Base-by-base conservation (phyloP, 2,329 filamentous ascomycete species). In the Hymenoscyphus fructigenus region DNA sequence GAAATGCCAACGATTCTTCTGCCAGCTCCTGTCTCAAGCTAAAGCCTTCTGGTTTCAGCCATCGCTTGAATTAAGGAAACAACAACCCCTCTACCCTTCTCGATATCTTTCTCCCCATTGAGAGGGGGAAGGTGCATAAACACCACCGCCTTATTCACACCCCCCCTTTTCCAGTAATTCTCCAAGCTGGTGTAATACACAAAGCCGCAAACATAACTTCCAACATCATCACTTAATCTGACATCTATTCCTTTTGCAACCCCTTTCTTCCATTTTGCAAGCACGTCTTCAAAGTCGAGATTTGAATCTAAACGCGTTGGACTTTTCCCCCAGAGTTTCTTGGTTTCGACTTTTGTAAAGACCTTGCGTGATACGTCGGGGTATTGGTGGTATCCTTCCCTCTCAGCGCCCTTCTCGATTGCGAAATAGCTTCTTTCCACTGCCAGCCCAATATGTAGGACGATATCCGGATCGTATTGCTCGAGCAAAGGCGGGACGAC, bases 391-490 rank as follows among this genome's bases (percentile, higher is more conserved):
- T 95, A 96, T 4, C 88, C 88, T 69, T 91, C 87, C 55, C 89
- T 84, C 70, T 90, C 88, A 0, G 85, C 91, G 47, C 84, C 81
- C 7, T 84, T 82, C 78, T 95, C 92, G 5, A 36, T 36, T 12
- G 34, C 34, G 34, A 36, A 36, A 36, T 14, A 36, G 34, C 9
- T 14, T 4, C 34, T 36, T 14, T 36, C 34, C 23, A 74, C 80
- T 0, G 91, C 90, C 82, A 95, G 91, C 68, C 92, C 92, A 59
- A 95, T 89, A 77, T 95, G 91, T 2, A 95, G 76, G 17, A 88
- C 82, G n/a, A 89, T 76, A 76, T 95, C 89, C 62, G 87, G 82
- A 36, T 79, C 74, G 60, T 73, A 72, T 38, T 65, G 26, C 75
- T 68, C 70, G 76, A 65, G 65, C 47, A 95, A 80, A 5, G 74